Conservation (phyloP, 1,139 yeast species). For the Protomyces lactucae-debilis region DNA sequence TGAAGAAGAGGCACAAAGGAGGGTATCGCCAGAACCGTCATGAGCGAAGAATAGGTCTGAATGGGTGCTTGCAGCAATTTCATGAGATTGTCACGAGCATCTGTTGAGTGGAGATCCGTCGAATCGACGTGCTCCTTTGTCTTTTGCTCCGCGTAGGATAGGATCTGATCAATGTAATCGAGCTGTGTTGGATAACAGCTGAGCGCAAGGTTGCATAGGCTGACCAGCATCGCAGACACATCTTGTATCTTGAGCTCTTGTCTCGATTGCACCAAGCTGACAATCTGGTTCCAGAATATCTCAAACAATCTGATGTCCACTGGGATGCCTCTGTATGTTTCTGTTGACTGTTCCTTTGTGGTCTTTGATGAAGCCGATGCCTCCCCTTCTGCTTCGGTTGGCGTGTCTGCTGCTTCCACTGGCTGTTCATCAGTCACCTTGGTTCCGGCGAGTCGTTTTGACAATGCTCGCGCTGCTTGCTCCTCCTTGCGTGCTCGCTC, state of each 20-base stretch:
- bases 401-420: not conserved
- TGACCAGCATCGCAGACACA: constrained; percentile 58
- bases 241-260: constrained; percentile 65
- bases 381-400: constrained; percentile 1
- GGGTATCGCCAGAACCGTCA: constrained; percentile 41
- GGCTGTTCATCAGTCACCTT: constrained; percentile 28
- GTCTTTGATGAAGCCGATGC: not conserved
- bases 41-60: constrained; percentile 40
- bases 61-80: constrained; percentile 58
- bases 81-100: constrained; percentile 47
- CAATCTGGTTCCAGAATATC: constrained; percentile 33
- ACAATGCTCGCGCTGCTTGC: constrained; percentile 29
- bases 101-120: constrained; percentile 36
- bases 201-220: constrained; percentile 59
- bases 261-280: constrained; percentile 51
- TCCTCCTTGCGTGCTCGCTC: constrained; percentile 32
- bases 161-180: constrained; percentile 58
- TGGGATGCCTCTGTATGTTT: constrained; percentile 26
- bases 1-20: constrained; percentile 40
- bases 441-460: constrained; percentile 30
- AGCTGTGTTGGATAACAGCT: constrained; percentile 62
- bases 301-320: constrained; percentile 29
- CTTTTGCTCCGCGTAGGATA: constrained; percentile 54
- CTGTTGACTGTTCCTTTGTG: not conserved
- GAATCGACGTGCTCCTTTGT: constrained; percentile 39